Percentiles rank a stretch among this genome's conserved stretches.
These are phyloP conservation scores for Aegilops sharonensis DNA, from an alignment of 176 grass and related monocot species.

Conservation along the genomic window DNA sequence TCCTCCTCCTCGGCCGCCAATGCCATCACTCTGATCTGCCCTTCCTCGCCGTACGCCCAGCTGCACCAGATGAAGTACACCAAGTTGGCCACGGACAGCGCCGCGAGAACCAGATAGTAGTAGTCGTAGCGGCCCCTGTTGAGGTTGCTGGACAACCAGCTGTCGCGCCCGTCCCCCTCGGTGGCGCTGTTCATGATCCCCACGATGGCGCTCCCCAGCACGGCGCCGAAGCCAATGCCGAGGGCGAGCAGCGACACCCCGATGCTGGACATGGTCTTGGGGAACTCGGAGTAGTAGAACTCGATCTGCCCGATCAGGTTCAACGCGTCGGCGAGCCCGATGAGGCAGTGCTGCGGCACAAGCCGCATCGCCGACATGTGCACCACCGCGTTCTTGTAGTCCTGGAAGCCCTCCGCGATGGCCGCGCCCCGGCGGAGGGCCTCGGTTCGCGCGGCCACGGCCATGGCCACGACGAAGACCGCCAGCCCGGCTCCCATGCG, in stretches of 20 bases:
- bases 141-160: conserved; percentile 56
- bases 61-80: conserved; percentile 51
- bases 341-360: conserved; percentile 54
- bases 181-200: conserved; percentile 25
- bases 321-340: conserved; percentile 59
- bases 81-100: conserved; percentile 34
- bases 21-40: conserved; percentile 30
- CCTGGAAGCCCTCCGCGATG: conserved; percentile 30
- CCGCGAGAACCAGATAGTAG: conserved; percentile 56
- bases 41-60: conserved; percentile 60
- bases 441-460: conserved; percentile 41
- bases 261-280: conserved; percentile 72
- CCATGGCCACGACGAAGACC: conserved; percentile 44
- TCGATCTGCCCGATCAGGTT: conserved; percentile 68
- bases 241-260: conserved; percentile 59
- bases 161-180: conserved; percentile 11
- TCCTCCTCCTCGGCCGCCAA: conserved; percentile 19
- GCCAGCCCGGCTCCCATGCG: conserved; percentile 57
- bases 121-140: conserved; percentile 65
- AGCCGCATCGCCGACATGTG: conserved; percentile 72
- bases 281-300: conserved; percentile 84
- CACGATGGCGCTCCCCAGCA: conserved; percentile 40
- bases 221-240: conserved; percentile 31
- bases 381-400: not conserved
- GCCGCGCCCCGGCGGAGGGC: conserved; percentile 27